These are phyloP conservation scores for Citeromyces siamensis DNA, from an alignment of 1,139 yeast species.

Conservation along the genomic window DNA sequence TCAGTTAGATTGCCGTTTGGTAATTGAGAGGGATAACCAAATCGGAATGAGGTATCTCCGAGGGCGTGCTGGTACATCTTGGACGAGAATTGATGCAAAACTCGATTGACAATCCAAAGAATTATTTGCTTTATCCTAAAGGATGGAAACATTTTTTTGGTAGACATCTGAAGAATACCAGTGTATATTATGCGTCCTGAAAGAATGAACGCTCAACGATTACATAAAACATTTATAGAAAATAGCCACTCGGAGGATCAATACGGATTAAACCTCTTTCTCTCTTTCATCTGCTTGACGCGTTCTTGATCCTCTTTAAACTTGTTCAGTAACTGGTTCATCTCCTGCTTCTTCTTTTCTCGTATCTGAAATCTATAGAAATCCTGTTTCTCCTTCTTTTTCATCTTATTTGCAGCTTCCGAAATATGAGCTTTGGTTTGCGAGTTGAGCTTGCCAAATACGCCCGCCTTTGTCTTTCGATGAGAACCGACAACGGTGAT, in stretches of 20 bases:
- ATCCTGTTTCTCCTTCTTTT: constrained; percentile 77
- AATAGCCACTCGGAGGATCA: constrained; percentile 19
- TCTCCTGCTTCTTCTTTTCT: constrained; percentile 84
- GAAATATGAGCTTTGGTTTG: constrained; percentile 27
- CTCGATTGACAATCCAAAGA: too few relatives aligned
- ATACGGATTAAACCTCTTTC: constrained; percentile 79
- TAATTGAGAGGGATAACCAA: too few relatives aligned
- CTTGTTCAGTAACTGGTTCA: constrained; percentile 72
- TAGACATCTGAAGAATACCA: too few relatives aligned
- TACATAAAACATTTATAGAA: too few relatives aligned
- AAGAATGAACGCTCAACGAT: too few relatives aligned
- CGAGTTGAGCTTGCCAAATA: constrained; percentile 40
- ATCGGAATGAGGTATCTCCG: too few relatives aligned
- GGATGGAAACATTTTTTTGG: too few relatives aligned
- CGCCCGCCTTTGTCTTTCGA: constrained; percentile 65
- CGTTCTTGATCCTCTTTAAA: constrained; percentile 87
- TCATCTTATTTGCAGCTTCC: constrained; percentile 46
- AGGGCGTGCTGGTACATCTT: too few relatives aligned
- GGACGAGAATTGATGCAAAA: too few relatives aligned
- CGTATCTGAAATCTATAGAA: constrained; percentile 95
- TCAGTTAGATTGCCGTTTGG: too few relatives aligned
- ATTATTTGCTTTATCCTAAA: too few relatives aligned
- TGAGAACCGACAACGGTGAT: constrained; percentile 82
- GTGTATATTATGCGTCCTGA: too few relatives aligned
- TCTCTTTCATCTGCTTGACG: constrained; percentile 66